Evolutionary conservation across 805 yeast genomes (phyloP).

Genomic region (Ogataea nitratoaversa): DNA sequence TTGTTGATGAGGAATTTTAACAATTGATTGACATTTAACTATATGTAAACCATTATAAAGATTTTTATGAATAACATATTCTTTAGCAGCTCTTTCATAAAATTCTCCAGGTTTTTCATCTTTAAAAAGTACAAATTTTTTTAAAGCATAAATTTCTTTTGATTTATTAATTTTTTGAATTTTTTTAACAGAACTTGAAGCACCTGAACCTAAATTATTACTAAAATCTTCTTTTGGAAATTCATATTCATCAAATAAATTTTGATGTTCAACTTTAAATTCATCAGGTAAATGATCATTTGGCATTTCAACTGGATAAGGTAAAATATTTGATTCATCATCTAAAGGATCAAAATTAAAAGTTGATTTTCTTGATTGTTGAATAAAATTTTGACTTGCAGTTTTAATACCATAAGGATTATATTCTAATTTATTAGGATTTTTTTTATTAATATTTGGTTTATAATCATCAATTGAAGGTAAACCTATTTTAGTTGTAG

Average conservation of each 20-base stretch:
- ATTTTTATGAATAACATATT: conserved; percentile 60
- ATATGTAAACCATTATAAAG: conserved; percentile 57
- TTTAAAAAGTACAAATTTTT: conserved; percentile 58
- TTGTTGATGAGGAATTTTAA: conserved; percentile 56
- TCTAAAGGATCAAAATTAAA: conserved; percentile 21
- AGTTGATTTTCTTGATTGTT: conserved; percentile 1
- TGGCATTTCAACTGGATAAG: conserved; percentile 68
- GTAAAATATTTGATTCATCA: conserved; percentile 46
- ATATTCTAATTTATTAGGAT: conserved; percentile 43
- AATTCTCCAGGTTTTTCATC: conserved; percentile 70
- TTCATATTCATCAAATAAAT: conserved; percentile 55
- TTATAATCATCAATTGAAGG: conserved; percentile 28
- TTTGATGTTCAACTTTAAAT: conserved; percentile 46
- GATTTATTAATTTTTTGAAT: conserved; percentile 35
- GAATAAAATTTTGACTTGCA: conserved; percentile 6
- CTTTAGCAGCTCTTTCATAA: conserved; percentile 66
- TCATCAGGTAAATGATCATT: conserved; percentile 60
- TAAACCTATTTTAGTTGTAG: conserved; percentile 20
- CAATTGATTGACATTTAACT: conserved; percentile 51
- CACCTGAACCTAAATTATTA: conserved; percentile 70
- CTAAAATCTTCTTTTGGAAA: conserved; percentile 41
- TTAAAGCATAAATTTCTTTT: conserved; percentile 61
- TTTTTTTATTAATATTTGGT: conserved; percentile 6
- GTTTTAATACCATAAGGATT: conserved; percentile 61
- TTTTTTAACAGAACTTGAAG: conserved; percentile 65